Base-by-base conservation (phyloP, 1,139 yeast species). In the Sugiyamaella sp. region DNA sequence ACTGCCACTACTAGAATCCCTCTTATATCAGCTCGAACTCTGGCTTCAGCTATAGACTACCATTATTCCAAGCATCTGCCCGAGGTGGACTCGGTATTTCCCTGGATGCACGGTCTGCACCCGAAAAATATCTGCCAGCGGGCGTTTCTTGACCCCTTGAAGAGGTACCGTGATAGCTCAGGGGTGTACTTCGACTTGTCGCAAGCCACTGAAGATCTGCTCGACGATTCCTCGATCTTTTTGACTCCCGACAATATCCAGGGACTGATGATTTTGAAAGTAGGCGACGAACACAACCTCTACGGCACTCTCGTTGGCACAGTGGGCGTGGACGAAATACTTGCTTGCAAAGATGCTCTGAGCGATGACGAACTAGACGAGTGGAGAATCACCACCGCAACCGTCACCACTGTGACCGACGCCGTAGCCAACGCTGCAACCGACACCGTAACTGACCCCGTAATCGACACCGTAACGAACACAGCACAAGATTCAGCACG, bases 91-190 rank as follows among this genome's bases (percentile, higher is more conserved):
- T 68, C 66, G 6, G 81, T 90, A 78, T 91, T 90, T 63, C 98
- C 98, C 1, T 90, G 97, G 97, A 75, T 89, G 41, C 97, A 90
- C 67, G 95, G 96, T 0, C 60, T 73, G 39, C 68, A 68, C 55
- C 65, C 68, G 3, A 49, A 53, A n/a, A 73, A 73, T 54, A 45
- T 63, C 20, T 52, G 62, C 49, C 76, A 72, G 57, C 59, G 66
- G 38, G 64, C 67, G 9, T 68, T 69, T 52, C 54, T 67, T 42
- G 68, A 66, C 54, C 66, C 70, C 4, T 46, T 57, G 46, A 60
- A 59, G 38, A 59, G 67, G 40, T 60, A 54, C 45, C 56, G 65
- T 12, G 59, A 51, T 51, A 29, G 41, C 12, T 41, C 49, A 12
- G 59, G 56, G 6, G 38, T 53, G n/a, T 53, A 50, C 38, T 51